These are phyloP conservation scores for Magnolia sinica DNA, from an alignment of 164 flowering plant genomes.

Conservation along the genomic window DNA sequence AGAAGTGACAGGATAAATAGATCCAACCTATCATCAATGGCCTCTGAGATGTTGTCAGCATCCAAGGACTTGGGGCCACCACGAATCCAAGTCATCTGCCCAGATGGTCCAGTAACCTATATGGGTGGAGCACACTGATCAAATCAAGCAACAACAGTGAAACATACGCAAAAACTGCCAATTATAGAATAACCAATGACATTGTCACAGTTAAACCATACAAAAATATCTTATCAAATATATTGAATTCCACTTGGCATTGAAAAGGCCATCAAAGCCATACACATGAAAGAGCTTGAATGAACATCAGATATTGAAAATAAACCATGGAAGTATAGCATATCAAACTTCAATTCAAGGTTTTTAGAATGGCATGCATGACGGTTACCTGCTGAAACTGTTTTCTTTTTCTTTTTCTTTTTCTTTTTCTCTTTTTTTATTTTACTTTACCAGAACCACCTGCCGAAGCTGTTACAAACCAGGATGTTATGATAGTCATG, in stretches of 20 bases:
- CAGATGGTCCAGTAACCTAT: conserved; percentile 87
- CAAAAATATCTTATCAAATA: neutral
- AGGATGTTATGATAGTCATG: no score
- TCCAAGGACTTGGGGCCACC: conserved; percentile 75
- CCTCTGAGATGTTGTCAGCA: conserved; percentile 56
- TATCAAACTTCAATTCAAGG: no score
- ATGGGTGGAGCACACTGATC: neutral
- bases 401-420: no score
- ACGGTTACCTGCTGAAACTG: no score
- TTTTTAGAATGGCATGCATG: no score
- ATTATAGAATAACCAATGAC: neutral
- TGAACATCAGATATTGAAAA: no score
- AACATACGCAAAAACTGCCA: neutral
- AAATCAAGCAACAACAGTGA: neutral
- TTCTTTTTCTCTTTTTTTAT: no score
- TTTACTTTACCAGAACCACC: no score
- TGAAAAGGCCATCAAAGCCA: no score
- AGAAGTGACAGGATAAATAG: neutral
- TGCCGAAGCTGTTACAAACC: no score
- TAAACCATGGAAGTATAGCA: no score
- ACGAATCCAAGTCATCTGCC: conserved; percentile 90
- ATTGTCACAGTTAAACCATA: neutral
- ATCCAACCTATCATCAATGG: conserved; percentile 67
- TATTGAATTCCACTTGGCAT: neutral
- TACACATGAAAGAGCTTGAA: no score